phyloP scores from a whole-genome alignment of 1,139 yeast species.

The Magnusiomyces ingens region DNA sequence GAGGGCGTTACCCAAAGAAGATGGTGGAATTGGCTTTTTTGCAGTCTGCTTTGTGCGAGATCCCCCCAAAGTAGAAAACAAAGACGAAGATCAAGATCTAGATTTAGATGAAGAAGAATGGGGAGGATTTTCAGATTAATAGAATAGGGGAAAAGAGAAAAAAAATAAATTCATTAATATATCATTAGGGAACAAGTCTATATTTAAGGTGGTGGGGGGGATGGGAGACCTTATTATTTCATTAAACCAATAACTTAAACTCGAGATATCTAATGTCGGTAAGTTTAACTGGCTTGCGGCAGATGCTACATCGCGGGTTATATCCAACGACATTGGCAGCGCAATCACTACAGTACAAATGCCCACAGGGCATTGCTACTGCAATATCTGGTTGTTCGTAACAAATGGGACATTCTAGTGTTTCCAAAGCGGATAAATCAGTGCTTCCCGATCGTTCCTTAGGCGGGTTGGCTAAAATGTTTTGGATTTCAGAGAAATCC shows the following conservation, averaged over 20 bases:
- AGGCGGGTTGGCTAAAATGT: no score
- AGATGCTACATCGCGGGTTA: constrained; percentile 33
- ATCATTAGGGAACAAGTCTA: no score
- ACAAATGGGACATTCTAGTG: not conserved
- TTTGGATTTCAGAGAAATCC: no score
- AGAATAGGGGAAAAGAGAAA: no score
- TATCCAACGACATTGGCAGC: constrained; percentile 27
- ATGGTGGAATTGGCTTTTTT: constrained; percentile 96
- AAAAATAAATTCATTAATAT: no score
- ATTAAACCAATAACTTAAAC: constrained; percentile 16
- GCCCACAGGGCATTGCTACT: not conserved
- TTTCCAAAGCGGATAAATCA: not conserved
- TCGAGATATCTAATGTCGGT: constrained; percentile 25
- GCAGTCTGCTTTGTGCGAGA: constrained; percentile 68
- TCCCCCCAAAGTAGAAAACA: no score
- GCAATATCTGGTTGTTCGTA: not conserved
- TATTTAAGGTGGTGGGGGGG: no score
- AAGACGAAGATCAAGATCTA: no score
- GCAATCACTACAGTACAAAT: not conserved
- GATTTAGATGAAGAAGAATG: no score
- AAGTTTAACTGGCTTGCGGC: constrained; percentile 30
- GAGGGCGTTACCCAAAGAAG: constrained; percentile 74
- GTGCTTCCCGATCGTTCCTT: not conserved
- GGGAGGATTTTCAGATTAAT: no score
- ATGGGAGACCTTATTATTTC: no score